Evolutionary conservation across 768 basidiomycete species (phyloP), one percentile per base, ranked within the genome.

Genomic region (Royoungia palumana): DNA sequence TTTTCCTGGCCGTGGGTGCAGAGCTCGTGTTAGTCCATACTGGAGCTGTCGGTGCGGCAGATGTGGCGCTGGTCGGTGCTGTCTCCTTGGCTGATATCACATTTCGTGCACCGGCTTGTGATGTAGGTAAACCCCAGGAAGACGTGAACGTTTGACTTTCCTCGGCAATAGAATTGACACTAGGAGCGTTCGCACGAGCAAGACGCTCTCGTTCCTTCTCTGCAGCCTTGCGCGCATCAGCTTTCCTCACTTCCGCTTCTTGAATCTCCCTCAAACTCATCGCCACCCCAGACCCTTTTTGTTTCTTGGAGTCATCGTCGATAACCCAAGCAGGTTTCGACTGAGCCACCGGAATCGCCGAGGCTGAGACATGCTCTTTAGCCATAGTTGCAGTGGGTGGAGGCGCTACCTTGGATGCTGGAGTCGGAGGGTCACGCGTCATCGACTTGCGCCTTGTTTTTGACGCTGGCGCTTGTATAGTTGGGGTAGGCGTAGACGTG

Each of bases 261-360:
- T 99, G 96, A 39, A 99, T 99, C 49, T 98, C 93, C 47, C 94
- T 85, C 32, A 99, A 71, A 53, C 89, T 90, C 32, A 85, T 72
- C 20, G 84, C 70, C 5, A 69, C 58, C 14, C 67, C 67, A 13
- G 70, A 60, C 7, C 65, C 58, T 62, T 76, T 75, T 39, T 72
- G 64, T 63, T 82, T 83, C 66, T 81, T 81, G 34, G 72, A 70
- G 13, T 89, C 87, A 35, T 89, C 84, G 28, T 85, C 85, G 52
- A 79, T 80, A 17, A 76, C 72, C 85, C 87, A 89, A 14, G 81
- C 78, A 37, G 77, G 70, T 58, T 85, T 85, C 14, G 69, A 47
- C 32, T 65, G 70, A 22, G 60, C 42, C n/a, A 53, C 24, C 8
- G 60, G 51, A 14, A 60, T 49, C 6, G 54, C 13, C 14, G 59